A percentile compares a stretch with the other conserved stretches of the same genome.
Evolutionary conservation across 2,329 filamentous ascomycete species (phyloP).

Genomic region (Chaetomium globosum): DNA sequence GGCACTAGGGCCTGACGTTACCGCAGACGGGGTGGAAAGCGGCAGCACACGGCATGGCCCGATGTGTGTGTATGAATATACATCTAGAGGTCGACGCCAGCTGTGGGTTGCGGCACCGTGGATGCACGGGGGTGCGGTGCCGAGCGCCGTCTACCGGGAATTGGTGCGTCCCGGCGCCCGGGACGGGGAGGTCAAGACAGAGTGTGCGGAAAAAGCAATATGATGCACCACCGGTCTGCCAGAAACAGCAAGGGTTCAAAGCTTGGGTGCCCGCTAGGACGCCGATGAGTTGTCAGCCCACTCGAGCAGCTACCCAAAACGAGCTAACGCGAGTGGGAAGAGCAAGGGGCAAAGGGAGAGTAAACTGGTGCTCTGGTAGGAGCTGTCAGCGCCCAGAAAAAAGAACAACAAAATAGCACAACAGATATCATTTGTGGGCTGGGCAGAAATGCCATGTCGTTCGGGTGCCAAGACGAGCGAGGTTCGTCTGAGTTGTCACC

Average conservation of each 20-base stretch:
- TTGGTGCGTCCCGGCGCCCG: constrained; percentile 11
- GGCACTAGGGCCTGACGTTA: constrained; percentile 29
- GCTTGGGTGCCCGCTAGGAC: constrained; percentile 21
- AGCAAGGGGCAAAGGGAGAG: constrained; percentile 9
- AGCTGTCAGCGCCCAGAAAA: constrained; percentile 15
- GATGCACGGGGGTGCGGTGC: constrained; percentile 25
- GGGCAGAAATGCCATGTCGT: constrained; percentile 26
- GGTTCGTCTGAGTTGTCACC: constrained; percentile 29
- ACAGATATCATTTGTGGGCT: constrained; percentile 16
- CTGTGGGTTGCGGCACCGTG: constrained; percentile 23
- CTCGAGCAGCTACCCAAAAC: constrained; percentile 27
- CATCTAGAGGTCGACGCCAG: constrained; percentile 18
- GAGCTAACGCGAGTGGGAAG: constrained; percentile 14
- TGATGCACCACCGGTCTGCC: constrained; percentile 21
- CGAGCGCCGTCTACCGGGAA: constrained; percentile 13
- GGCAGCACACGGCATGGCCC: constrained; percentile 27
- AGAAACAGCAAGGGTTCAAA: not conserved
- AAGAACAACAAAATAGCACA: constrained; percentile 5
- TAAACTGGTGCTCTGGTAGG: constrained; percentile 18
- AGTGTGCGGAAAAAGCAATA: constrained; percentile 33
- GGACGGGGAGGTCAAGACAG: constrained; percentile 9
- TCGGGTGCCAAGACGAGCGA: constrained; percentile 27
- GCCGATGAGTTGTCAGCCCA: constrained; percentile 29
- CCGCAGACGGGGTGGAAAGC: constrained; percentile 22
- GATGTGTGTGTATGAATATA: constrained; percentile 15